A percentile compares a stretch with the other conserved stretches of the same genome.
Conservation (phyloP, 208 protist species). For the Porcisia hertigi region DNA sequence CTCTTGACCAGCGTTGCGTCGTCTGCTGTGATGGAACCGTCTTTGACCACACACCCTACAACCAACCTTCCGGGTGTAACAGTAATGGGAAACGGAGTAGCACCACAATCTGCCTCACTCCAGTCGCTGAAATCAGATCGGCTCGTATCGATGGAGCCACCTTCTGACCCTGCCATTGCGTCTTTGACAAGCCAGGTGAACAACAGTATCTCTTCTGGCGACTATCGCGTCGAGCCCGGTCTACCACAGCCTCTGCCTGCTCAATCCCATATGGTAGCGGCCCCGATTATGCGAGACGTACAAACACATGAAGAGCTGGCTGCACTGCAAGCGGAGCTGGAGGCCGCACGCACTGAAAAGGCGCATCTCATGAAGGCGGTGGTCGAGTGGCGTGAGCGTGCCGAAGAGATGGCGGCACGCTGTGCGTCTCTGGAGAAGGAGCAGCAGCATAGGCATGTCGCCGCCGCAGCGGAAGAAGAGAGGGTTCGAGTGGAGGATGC, state of each 20-base stretch:
- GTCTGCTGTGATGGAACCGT: background rate
- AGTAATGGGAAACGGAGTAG: background rate
- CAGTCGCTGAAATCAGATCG: background rate
- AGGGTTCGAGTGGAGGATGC: slow-evolving; percentile 6
- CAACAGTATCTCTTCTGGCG: background rate
- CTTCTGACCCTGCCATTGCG: background rate
- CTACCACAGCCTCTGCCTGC: background rate
- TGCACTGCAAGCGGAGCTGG: slow-evolving; percentile 27
- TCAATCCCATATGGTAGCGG: background rate
- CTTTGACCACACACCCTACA: background rate
- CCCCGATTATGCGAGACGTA: background rate
- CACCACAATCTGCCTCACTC: background rate
- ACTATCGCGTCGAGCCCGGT: background rate
- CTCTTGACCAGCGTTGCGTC: slow-evolving; percentile 18
- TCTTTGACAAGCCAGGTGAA: background rate
- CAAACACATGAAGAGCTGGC: slow-evolving; percentile 4
- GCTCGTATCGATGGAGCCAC: background rate
- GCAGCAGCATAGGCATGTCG: background rate
- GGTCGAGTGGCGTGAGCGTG: slow-evolving; percentile 23
- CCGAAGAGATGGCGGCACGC: slow-evolving; percentile 22
- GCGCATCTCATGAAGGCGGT: background rate
- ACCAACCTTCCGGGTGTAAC: too few species aligned
- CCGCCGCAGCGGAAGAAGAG: slow-evolving; percentile 1
- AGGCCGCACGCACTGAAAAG: slow-evolving; percentile 10
- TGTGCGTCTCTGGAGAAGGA: slow-evolving; percentile 13